Percentiles rank a stretch among this genome's conserved stretches.
These are phyloP conservation scores for Arachnopeziza araneosa DNA, from an alignment of 2,329 filamentous ascomycete species.

Conservation along the genomic window DNA sequence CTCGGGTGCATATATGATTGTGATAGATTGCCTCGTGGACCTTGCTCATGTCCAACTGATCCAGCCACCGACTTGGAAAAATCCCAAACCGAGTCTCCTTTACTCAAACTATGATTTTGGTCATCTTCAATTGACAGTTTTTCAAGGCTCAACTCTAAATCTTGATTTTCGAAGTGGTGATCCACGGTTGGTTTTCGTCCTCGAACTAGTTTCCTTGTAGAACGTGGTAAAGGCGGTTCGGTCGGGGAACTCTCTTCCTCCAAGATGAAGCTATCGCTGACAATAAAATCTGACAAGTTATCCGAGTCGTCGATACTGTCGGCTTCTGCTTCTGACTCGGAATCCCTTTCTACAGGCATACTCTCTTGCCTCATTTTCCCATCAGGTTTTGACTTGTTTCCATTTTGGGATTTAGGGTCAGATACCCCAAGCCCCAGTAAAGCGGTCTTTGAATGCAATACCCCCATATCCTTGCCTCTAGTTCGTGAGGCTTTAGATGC, in stretches of 20 bases:
- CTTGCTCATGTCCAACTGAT: background rate
- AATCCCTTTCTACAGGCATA: background rate
- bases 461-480: background rate
- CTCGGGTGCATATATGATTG: no score
- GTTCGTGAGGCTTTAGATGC: background rate
- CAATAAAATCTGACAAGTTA: conserved; percentile 28
- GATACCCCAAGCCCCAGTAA: background rate
- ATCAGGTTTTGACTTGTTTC: background rate
- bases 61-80: background rate
- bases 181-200: conserved; percentile 16
- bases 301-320: conserved; percentile 13
- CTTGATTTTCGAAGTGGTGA: conserved; percentile 11
- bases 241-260: conserved; percentile 20
- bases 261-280: conserved; percentile 21
- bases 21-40: background rate
- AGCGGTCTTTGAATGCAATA: no score
- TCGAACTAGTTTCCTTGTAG: conserved; percentile 22
- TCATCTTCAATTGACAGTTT: conserved; percentile 10
- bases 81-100: background rate
- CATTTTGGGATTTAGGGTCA: background rate
- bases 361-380: background rate
- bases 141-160: conserved; percentile 13
- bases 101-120: background rate
- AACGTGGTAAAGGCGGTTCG: conserved; percentile 20
- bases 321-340: background rate